A percentile compares a stretch with the other conserved stretches of the same genome.
Conservation (phyloP, 169 alveolate genomes). For the Plasmodium fragile region DNA sequence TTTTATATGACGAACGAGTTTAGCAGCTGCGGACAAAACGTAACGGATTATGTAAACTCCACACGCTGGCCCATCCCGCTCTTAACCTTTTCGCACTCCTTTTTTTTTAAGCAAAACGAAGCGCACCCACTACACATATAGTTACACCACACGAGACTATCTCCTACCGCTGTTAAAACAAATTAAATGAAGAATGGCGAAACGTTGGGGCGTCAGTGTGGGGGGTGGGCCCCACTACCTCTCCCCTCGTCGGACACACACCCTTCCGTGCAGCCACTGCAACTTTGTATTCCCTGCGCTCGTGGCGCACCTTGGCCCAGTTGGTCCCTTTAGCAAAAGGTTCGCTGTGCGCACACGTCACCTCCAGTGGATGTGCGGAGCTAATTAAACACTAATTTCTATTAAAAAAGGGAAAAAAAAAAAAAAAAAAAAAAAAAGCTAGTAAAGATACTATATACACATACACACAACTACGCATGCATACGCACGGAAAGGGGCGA, state of each 20-base stretch:
- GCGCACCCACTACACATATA: neutral
- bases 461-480: neutral
- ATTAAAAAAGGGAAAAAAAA: neutral
- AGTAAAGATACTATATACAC: neutral
- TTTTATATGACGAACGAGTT: slow-evolving; percentile 13
- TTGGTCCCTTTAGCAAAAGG: neutral
- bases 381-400: slow-evolving; percentile 14
- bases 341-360: neutral
- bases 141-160: neutral
- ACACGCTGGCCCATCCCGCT: neutral
- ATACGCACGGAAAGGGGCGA: neutral
- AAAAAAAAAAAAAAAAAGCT: neutral
- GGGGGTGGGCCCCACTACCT: neutral
- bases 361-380: neutral
- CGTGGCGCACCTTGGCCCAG: neutral
- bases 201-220: neutral
- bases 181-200: neutral
- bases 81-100: neutral
- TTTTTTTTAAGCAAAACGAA: neutral
- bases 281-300: neutral
- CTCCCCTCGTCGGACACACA: neutral
- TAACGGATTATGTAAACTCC: neutral
- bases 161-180: neutral
- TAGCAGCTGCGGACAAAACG: neutral
- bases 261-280: neutral